Base-by-base conservation (phyloP, 2,329 filamentous ascomycete species). In the Xylaria hypoxylon region DNA sequence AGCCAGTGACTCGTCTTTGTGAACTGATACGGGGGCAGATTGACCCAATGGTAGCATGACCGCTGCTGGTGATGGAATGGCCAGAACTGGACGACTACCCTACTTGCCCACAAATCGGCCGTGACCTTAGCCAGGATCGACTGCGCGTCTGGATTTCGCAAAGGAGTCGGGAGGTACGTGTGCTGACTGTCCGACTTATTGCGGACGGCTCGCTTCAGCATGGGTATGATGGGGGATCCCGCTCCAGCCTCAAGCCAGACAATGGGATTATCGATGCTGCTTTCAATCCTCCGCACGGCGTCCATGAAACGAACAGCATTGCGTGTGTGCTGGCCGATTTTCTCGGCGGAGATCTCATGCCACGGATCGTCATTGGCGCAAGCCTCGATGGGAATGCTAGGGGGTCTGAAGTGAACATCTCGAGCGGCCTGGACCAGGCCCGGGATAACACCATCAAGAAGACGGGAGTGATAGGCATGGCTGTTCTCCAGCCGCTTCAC, bases 201-300 rank as follows among this genome's bases (percentile, higher is more conserved):
- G 31, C 6, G 4, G 31, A 33, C 31, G 31, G 31, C 31, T 33
- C 31, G 31, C 31, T 33, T 33, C 31, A 33, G 31, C 61, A 77
- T 74, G 6, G 72, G 57, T 6, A 69, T 62, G 7, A 73, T 67
- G 1, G 72, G 69, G 8, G 74, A 73, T 19, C 67, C 62, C 5
- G 71, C 68, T 2, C 78, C 78, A 7, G 77, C 78, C 58, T 80
- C 79, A 5, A 80, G 68, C 73, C 73, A 80, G 17, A 33, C 31
- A 33, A 33, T 33, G 31, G 31, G 31, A 33, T 33, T 33, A 3
- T 8, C 31, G 31, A 33, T 33, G 31, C 31, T 33, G 31, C 31
- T 33, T 33, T 33, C 31, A 8, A 33, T 33, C 31, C 31, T 65
- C 2, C 77, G 68, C 22, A 78, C 64, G 1, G 76, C 75, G 15